Percentiles rank a stretch among this genome's conserved stretches.
phyloP scores from a whole-genome alignment of 495 filamentous ascomycete species.

The Elaphomyces granulatus region DNA sequence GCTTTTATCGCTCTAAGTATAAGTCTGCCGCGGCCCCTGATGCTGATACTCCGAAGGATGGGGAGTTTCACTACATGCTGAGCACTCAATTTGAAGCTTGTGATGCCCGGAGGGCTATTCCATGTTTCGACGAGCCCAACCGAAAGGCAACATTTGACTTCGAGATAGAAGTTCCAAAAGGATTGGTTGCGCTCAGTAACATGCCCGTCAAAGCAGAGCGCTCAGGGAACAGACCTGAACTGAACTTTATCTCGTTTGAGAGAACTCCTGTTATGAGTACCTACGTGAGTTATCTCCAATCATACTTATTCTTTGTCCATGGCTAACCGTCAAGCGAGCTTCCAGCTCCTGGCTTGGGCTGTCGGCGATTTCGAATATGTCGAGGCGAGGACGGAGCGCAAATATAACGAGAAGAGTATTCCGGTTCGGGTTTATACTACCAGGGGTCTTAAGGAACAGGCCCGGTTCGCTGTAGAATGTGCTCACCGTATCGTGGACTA shows the following conservation, averaged over 20 bases:
- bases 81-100: constrained; percentile 96
- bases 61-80: constrained; percentile 79
- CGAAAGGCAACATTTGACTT: constrained; percentile 93
- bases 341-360: constrained; percentile 78
- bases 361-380: constrained; percentile 95
- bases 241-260: constrained; percentile 74
- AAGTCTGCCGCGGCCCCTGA: constrained; percentile 58
- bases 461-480: constrained; percentile 69
- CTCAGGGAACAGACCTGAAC: constrained; percentile 41
- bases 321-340: constrained; percentile 5
- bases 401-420: constrained; percentile 75
- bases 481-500: constrained; percentile 83
- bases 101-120: constrained; percentile 86
- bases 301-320: background rate
- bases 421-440: constrained; percentile 97
- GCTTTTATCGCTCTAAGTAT: constrained; percentile 93
- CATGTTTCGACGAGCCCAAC: constrained; percentile 97
- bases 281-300: constrained; percentile 37
- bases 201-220: constrained; percentile 68
- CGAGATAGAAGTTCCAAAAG: constrained; percentile 74
- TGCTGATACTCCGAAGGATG: constrained; percentile 59
- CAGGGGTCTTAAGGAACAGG: constrained; percentile 76
- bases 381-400: constrained; percentile 71
- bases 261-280: constrained; percentile 89
- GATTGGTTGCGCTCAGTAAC: constrained; percentile 79